Evolutionary conservation across 2,329 filamentous ascomycete genomes (phyloP), one percentile per base, ranked within the genome.

Genomic region (Amphichorda felina): DNA sequence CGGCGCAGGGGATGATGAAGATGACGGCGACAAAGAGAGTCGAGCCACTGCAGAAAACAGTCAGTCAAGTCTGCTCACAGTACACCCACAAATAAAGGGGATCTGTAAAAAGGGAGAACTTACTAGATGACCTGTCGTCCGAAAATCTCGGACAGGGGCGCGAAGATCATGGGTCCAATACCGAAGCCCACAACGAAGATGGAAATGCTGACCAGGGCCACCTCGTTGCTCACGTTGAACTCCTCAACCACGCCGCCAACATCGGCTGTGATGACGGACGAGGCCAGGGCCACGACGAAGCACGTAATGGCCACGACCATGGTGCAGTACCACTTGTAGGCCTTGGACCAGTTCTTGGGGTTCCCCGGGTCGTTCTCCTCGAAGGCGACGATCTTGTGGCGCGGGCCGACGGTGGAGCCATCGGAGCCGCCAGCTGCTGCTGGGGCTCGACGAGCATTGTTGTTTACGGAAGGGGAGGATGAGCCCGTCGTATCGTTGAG

Each of bases 171-270:
- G 3, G 84, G 85, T 0, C 80, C 83, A 35, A 91, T 63, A 48
- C 83, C 84, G 46, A 91, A 91, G 3, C 85, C 85, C 24, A 89
- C 61, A 26, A 91, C 84, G 42, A 91, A 91, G 1, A 91, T 59
- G 0, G 79, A 78, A 40, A 93, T 77, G 16, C 70, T 75, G 2
- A 91, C 57, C 9, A 91, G 63, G 0, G 77, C 72, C 6, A 87
- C 80, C 57, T 89, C 82, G 16, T 77, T 63, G 22, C 77, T 82
- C 37, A 87, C 75, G 36, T 68, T 37, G 43, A 93, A 87, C 35
- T 74, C 66, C 13, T 74, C 49, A 1, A 63, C 54, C 0, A 85
- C 75, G 2, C 78, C 81, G 3, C 51, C 60, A 4, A 93, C 64
- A 50, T 87, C 81, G 9, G 85, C 75, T 0, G 86, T 93, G 50